Evolutionary conservation across 2,329 filamentous ascomycete species (phyloP), one percentile per base, ranked within the genome.

Genomic region (Lasiodiplodia citricola): DNA sequence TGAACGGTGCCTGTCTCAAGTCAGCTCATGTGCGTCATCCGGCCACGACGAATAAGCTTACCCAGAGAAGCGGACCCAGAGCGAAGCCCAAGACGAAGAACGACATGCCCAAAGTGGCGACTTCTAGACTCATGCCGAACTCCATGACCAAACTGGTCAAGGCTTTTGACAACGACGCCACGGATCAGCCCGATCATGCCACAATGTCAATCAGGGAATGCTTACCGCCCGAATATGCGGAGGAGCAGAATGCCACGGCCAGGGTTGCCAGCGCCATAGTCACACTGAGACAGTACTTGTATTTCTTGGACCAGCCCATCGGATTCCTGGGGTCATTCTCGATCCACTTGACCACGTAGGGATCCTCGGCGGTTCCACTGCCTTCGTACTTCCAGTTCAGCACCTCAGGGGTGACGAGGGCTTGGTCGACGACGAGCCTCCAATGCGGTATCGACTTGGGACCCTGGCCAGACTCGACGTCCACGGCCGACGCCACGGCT

Each of bases 1-100:
- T 87, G 37, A 91, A 75, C 0, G 90, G 89, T 0, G 88, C 88
- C 58, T 63, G 4, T 21, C 50, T 44, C 73, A 70, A 11, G 67
- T 47, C 13, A 70, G 72, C 28, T 11, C 31, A 70, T 23, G 14
- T 50, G 14, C 38, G 28, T 21, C 23, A 47, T 31, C 4, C 4
- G 3, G 6, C 31, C 25, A n/a, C 37, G 31, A n/a, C n/a, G n/a
- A 13, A 3, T 23, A 10, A 37, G 41, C 58, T 37, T 51, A 63
- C 58, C 79, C 79, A 82, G 1, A 82, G 72, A 14, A 81, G 70
- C 0, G 80, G 80, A 2, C 80, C 80, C 6, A 81, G 73, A 14
- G 80, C 80, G 68, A 82, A 82, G 23, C 80, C 80, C 2, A 82
- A 70, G 21, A 82, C 80, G 74, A 82, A 82, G 21, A 82, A 77